Evolutionary conservation across 2,329 filamentous ascomycete species (phyloP), one percentile per base, ranked within the genome.

Genomic region (Calonectria crousiana): DNA sequence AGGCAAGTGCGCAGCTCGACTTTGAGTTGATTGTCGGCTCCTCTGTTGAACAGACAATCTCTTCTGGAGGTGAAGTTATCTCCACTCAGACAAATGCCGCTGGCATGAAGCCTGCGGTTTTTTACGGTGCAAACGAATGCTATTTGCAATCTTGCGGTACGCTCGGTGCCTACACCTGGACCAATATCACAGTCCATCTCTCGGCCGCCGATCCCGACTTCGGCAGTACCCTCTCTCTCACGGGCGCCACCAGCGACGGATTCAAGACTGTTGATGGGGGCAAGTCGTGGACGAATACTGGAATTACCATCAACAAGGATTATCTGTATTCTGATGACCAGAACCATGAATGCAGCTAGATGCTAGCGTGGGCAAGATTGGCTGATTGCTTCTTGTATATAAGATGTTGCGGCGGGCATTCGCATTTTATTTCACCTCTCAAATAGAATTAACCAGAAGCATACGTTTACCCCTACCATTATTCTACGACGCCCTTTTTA

Each of bases 51-150:
- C 73, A 75, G 51, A 75, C 73, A 5, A 51, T 75, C 3, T 75
- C 71, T 2, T 75, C 73, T 11, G 66, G 58, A 2, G 73, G 73
- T 28, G 41, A 64, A n/a, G 67, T 73, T 18, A 73, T 75, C 26
- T 73, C 73, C 10, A 75, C 71, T 3, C 73, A 75, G 67, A 75
- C 70, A 26, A 75, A 75, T 44, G 73, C 73, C 13, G 73, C 66
- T 32, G 73, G 73, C n/a, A 75, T 75, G 73, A 73, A 73, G 47
- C 73, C 73, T 3, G 73, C 73, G 2, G 73, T 75, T 20, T 75
- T 75, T 26, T 75, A 75, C 67, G 73, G 73, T 32, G 32, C 73
- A 16, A 75, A 75, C n/a, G 70, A 75, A 49, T 75, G 73, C 71
- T 75, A 70, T n/a, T 49, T 75, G 6, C 73, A 75, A 67, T 49